Percentiles rank a stretch among this genome's conserved stretches.
Evolutionary conservation across 2,329 filamentous ascomycete species (phyloP).

Genomic region (Fusarium oxysporum): DNA sequence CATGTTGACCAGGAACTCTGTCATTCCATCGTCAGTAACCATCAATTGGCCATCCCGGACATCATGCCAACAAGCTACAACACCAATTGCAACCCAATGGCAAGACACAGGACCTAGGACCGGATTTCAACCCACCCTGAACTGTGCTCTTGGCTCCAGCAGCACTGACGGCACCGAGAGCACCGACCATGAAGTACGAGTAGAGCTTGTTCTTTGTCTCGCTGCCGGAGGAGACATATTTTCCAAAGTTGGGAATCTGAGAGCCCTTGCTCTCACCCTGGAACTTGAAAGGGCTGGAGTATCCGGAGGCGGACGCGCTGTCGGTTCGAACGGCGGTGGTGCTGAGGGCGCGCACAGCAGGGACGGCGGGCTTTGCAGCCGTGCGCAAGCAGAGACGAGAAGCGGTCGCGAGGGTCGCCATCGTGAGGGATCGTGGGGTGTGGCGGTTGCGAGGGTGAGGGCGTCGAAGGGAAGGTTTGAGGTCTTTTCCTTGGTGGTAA

Average conservation of each 20-base stretch:
- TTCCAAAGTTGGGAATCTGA: slow-evolving; percentile 88
- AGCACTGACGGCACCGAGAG: slow-evolving; percentile 90
- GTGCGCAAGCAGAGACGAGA: slow-evolving; percentile 77
- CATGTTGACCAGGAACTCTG: slow-evolving; percentile 99
- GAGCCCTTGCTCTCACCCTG: slow-evolving; percentile 67
- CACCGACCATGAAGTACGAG: slow-evolving; percentile 98
- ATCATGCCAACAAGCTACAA: slow-evolving; percentile 13
- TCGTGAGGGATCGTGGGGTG: slow-evolving; percentile 53
- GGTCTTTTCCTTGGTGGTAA: slow-evolving; percentile 59
- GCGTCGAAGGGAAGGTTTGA: slow-evolving; percentile 53
- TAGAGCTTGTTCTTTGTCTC: slow-evolving; percentile 86
- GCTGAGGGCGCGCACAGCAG: slow-evolving; percentile 66
- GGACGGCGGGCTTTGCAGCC: slow-evolving; percentile 55
- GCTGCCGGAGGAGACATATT: slow-evolving; percentile 80
- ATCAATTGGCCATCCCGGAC: slow-evolving; percentile 39
- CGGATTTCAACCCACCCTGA: slow-evolving; percentile 78
- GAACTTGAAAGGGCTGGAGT: slow-evolving; percentile 76
- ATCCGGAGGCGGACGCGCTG: slow-evolving; percentile 62
- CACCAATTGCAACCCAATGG: slow-evolving; percentile 48
- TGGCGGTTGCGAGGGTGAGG: slow-evolving; percentile 43
- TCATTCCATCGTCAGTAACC: slow-evolving; percentile 45
- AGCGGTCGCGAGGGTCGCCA: slow-evolving; percentile 77
- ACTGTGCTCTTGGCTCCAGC: slow-evolving; percentile 98
- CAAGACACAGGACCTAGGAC: slow-evolving; percentile 20
- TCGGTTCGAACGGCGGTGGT: slow-evolving; percentile 63